A percentile compares a stretch with the other conserved stretches of the same genome.
phyloP scores from a whole-genome alignment of 2,329 filamentous ascomycete genomes.

The Cladorrhinum sp. region DNA sequence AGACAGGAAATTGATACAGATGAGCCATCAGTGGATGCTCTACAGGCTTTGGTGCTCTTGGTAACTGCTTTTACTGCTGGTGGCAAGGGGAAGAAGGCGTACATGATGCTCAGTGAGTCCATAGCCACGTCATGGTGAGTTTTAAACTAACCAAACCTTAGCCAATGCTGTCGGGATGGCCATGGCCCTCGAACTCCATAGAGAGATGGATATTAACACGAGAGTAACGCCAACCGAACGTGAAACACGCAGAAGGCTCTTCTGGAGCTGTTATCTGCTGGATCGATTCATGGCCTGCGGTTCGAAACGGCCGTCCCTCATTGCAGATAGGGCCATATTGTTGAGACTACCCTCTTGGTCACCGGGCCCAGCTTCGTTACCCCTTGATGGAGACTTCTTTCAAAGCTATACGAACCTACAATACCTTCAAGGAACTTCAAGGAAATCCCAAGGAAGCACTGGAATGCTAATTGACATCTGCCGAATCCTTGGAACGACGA shows the following conservation, averaged over 20 bases:
- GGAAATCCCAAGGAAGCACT: slow-evolving; percentile 70
- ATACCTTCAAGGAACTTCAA: slow-evolving; percentile 65
- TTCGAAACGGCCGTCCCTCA: slow-evolving; percentile 76
- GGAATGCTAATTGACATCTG: slow-evolving; percentile 83
- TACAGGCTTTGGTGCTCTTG: slow-evolving; percentile 74
- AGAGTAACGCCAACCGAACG: slow-evolving; percentile 65
- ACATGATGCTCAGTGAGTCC: slow-evolving; percentile 72
- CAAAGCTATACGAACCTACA: slow-evolving; percentile 75
- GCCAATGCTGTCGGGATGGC: slow-evolving; percentile 79
- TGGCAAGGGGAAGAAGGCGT: slow-evolving; percentile 79
- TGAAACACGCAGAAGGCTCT: slow-evolving; percentile 74
- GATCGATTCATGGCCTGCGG: slow-evolving; percentile 81
- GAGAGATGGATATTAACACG: slow-evolving; percentile 64
- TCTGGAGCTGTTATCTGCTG: slow-evolving; percentile 86
- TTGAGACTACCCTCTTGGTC: slow-evolving; percentile 74
- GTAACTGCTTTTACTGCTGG: slow-evolving; percentile 72
- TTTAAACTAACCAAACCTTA: slow-evolving; percentile 40
- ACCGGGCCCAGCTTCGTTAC: slow-evolving; percentile 56
- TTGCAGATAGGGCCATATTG: slow-evolving; percentile 72
- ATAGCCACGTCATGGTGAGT: not conserved
- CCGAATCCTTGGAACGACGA: slow-evolving; percentile 77
- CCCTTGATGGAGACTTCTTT: slow-evolving; percentile 77
- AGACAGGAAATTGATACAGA: slow-evolving; percentile 72
- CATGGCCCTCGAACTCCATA: slow-evolving; percentile 75
- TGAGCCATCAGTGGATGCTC: slow-evolving; percentile 72